Evolutionary conservation across 2,329 filamentous ascomycete genomes (phyloP).

Genomic region (Sarocladiaceae sp.): DNA sequence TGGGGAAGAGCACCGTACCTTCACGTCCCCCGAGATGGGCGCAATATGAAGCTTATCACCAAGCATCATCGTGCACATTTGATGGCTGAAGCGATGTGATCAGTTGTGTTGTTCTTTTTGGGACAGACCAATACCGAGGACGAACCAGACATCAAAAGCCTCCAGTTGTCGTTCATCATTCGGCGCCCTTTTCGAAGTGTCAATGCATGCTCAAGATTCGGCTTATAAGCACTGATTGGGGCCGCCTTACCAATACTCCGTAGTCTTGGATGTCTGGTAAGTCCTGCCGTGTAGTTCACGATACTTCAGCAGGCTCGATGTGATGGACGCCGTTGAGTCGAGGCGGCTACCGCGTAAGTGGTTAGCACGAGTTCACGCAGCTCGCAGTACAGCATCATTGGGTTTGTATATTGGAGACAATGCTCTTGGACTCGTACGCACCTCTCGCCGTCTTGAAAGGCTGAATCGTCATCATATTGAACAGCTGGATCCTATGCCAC

Average conservation of each 20-base stretch:
- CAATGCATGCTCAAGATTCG: not conserved
- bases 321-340: conserved; percentile 21
- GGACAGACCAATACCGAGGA: not conserved
- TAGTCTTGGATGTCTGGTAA: conserved; percentile 21
- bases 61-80: conserved; percentile 18
- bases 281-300: conserved; percentile 24
- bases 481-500: not conserved
- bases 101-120: not conserved
- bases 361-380: too few relatives aligned
- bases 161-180: conserved; percentile 22
- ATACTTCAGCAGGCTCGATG: conserved; percentile 23
- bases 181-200: conserved; percentile 17
- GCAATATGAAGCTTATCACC: conserved; percentile 20
- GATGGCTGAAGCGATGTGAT: conserved; percentile 14
- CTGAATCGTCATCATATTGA: not conserved
- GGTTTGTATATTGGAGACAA: too few relatives aligned
- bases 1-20: not conserved
- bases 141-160: conserved; percentile 19
- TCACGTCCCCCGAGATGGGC: conserved; percentile 16
- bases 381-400: too few relatives aligned
- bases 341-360: not conserved
- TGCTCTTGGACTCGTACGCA: not conserved
- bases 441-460: not conserved
- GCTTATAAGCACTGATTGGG: too few relatives aligned
- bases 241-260: conserved; percentile 17